phyloP scores from a whole-genome alignment of 2,329 filamentous ascomycete genomes.

The Simplicillium sp. region DNA sequence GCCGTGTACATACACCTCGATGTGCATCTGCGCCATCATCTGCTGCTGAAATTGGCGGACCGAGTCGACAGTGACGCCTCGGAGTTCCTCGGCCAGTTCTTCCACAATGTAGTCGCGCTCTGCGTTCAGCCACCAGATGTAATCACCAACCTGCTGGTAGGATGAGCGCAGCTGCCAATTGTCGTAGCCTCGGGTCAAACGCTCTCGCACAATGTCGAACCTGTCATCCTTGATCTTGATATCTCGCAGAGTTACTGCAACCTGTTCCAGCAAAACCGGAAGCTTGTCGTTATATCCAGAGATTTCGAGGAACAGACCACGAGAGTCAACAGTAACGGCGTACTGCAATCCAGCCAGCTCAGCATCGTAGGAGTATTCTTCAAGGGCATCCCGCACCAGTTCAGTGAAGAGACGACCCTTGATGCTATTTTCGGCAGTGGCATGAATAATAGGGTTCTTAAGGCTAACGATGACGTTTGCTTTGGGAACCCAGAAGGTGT shows the following conservation, averaged over 20 bases:
- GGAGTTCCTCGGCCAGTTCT: slow-evolving; percentile 68
- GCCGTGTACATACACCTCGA: slow-evolving; percentile 82
- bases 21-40: slow-evolving; percentile 71
- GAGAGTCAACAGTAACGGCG: slow-evolving; percentile 59
- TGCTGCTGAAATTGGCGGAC: slow-evolving; percentile 72
- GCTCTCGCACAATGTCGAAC: slow-evolving; percentile 87
- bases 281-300: slow-evolving; percentile 97
- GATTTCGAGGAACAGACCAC: slow-evolving; percentile 69
- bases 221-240: slow-evolving; percentile 77
- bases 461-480: slow-evolving; percentile 77
- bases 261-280: slow-evolving; percentile 79
- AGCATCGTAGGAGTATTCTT: slow-evolving; percentile 92
- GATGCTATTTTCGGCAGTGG: slow-evolving; percentile 68
- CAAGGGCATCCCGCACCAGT: slow-evolving; percentile 77
- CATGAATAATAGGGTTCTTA: slow-evolving; percentile 67
- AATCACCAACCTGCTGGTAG: slow-evolving; percentile 80
- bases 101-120: slow-evolving; percentile 73
- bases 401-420: slow-evolving; percentile 76
- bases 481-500: slow-evolving; percentile 96
- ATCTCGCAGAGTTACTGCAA: slow-evolving; percentile 74
- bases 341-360: slow-evolving; percentile 87
- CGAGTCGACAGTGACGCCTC: slow-evolving; percentile 62
- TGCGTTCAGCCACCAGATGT: slow-evolving; percentile 67
- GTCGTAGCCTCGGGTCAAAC: slow-evolving; percentile 63
- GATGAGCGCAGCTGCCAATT: slow-evolving; percentile 87